Evolutionary conservation across 2,329 filamentous ascomycete genomes (phyloP).

Genomic region (Botryosphaeria dothidea): DNA sequence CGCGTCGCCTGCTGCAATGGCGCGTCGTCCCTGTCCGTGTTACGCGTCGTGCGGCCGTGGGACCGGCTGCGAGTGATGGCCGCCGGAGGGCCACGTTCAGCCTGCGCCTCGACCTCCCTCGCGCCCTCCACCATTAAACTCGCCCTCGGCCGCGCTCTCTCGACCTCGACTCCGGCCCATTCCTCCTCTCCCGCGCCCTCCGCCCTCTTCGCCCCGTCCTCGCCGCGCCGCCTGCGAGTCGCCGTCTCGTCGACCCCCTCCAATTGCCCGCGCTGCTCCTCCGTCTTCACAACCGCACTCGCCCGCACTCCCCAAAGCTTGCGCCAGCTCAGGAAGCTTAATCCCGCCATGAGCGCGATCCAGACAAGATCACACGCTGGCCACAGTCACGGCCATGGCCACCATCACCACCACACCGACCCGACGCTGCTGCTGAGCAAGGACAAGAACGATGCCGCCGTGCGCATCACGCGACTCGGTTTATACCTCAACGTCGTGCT

Average conservation of each 20-base stretch:
- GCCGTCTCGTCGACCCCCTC: neutral
- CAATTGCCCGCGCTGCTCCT: slow-evolving; percentile 23
- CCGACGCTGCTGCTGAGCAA: slow-evolving; percentile 77
- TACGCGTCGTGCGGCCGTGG: slow-evolving; percentile 18
- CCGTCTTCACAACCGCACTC: slow-evolving; percentile 42
- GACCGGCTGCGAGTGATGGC: slow-evolving; percentile 17
- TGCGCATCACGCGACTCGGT: slow-evolving; percentile 88
- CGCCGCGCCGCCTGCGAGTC: neutral
- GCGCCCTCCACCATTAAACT: neutral
- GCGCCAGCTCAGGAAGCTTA: slow-evolving; percentile 2
- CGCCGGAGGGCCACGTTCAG: slow-evolving; percentile 17
- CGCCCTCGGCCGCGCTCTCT: neutral
- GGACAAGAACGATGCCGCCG: slow-evolving; percentile 89
- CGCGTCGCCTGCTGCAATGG: slow-evolving; percentile 16
- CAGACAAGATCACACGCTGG: slow-evolving; percentile 37
- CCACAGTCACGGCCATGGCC: slow-evolving; percentile 59
- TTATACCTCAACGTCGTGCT: slow-evolving; percentile 89
- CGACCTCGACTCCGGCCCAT: neutral
- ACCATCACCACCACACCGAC: slow-evolving; percentile 76
- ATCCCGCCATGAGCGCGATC: slow-evolving; percentile 23
- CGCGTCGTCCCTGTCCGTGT: slow-evolving; percentile 17
- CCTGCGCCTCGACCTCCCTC: slow-evolving; percentile 12
- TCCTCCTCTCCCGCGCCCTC: neutral
- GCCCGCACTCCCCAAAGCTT: slow-evolving; percentile 38
- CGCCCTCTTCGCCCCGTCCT: neutral